A percentile compares a stretch with the other conserved stretches of the same genome.
Conservation (phyloP, 345 rosid species). For the Nephelium lappaceum region DNA sequence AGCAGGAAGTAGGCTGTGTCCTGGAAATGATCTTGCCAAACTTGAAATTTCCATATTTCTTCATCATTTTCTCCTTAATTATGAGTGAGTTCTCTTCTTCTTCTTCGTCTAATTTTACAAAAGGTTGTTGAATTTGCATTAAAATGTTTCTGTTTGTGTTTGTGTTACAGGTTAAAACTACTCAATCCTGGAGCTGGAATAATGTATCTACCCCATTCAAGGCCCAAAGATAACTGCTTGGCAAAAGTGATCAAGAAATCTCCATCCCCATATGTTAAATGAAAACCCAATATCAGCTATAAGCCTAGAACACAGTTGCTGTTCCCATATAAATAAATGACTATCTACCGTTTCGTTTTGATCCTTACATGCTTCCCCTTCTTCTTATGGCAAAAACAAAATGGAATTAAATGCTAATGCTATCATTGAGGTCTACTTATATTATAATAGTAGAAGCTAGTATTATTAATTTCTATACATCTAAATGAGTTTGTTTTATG, state of each 20-base stretch:
- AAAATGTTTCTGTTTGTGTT: neutral
- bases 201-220: conserved; percentile 55
- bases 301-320: neutral
- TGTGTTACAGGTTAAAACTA: conserved; percentile 39
- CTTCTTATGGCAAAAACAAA: too few species aligned
- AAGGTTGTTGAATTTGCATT: neutral
- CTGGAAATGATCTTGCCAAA: conserved; percentile 90
- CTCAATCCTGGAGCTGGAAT: conserved; percentile 38
- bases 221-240: conserved; percentile 68
- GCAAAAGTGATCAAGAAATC: conserved; percentile 37
- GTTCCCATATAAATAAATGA: neutral
- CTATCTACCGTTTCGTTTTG: too few species aligned
- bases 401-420: too few species aligned
- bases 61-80: conserved; percentile 80
- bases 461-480: too few species aligned
- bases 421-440: too few species aligned
- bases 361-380: too few species aligned
- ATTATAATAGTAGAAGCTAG: too few species aligned
- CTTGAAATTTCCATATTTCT: conserved; percentile 78
- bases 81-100: conserved; percentile 39
- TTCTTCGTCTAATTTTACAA: neutral
- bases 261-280: neutral
- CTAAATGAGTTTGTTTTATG: too few species aligned
- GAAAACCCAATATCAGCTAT: neutral
- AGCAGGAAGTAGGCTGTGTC: conserved; percentile 78